Base-by-base conservation (phyloP, 208 protist species). In the Vickermania ingenoplastis region DNA sequence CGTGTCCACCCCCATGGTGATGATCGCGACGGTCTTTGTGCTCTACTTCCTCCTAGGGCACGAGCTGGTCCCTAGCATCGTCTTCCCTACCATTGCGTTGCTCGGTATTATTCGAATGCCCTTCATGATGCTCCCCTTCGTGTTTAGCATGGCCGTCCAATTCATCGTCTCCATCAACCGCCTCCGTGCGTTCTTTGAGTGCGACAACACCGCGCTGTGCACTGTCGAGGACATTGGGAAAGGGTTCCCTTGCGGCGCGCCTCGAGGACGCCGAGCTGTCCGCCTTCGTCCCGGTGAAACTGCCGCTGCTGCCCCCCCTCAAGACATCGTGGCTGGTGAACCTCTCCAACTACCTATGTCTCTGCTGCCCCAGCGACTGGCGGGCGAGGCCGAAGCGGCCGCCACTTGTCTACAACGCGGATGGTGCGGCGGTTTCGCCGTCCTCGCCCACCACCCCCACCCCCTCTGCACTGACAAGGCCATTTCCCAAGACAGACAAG, bases 71-170 rank as follows among this genome's bases (percentile, higher is more conserved):
- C 74, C 90, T 1, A 59, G 81, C 24, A 70, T 92, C 11, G 91
- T 94, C 0, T 97, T 97, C 55, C 90, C 93, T 1, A 57, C 86
- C 24, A 81, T 98, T 28, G 60, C 83, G 5, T 77, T 97, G 41
- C 89, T 98, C 49, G 81, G 86, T 63, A 80, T 95, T 11, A 79
- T 98, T 30, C 77, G 83, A n/a, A 73, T 92, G 41, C 92, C 94
- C 4, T 90, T 96, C 41, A 82, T 92, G 36, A 85, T 94, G 77
- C 77, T 97, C n/a, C 93, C 95, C 1, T 63, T 69, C 4, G 59
- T 93, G 2, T 28, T 97, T 24, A 81, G 67, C 17, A 50, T 64
- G 1, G 2, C 89, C 0, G 66, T 88, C 17, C 77, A 93, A 31
- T 93, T 77, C 58, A 41, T 76, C 29, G 82, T 97, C 24, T 89